phyloP scores from a whole-genome alignment of 768 basidiomycete genomes.

The Auricularia sp. region DNA sequence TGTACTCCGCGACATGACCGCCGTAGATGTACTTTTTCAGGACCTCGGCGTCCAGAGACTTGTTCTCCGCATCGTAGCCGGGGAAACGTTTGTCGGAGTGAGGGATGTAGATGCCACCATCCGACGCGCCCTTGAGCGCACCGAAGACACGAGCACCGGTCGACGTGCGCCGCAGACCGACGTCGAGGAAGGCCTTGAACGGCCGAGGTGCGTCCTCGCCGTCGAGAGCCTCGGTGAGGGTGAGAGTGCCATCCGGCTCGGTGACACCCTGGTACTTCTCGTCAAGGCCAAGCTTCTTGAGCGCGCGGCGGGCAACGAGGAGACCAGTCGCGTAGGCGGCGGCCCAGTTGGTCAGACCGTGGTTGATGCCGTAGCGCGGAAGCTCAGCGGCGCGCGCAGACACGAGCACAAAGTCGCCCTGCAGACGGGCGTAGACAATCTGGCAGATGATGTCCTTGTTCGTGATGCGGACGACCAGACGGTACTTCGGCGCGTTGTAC shows the following conservation, averaged over 20 bases:
- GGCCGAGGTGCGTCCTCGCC: conserved; percentile 92
- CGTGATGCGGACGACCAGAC: conserved; percentile 97
- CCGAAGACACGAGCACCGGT: conserved; percentile 97
- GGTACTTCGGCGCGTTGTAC: conserved; percentile 98
- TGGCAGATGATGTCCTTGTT: conserved; percentile 94
- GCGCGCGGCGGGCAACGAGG: conserved; percentile 85
- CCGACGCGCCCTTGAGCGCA: conserved; percentile 96
- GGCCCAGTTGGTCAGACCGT: conserved; percentile 98
- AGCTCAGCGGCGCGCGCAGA: conserved; percentile 87
- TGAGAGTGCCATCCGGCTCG: conserved; percentile 82
- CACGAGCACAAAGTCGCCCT: conserved; percentile 90
- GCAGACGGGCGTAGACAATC: conserved; percentile 92
- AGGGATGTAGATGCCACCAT: conserved; percentile 96
- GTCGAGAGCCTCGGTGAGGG: conserved; percentile 75
- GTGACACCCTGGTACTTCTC: conserved; percentile 95
- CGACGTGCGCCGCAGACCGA: conserved; percentile 94
- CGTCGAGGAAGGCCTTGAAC: conserved; percentile 99
- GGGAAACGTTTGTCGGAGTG: conserved; percentile 98
- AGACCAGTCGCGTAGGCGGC: conserved; percentile 98
- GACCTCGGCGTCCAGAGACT: conserved; percentile 87
- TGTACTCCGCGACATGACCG: conserved; percentile 98
- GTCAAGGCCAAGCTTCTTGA: conserved; percentile 89
- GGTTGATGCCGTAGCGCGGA: conserved; percentile 91
- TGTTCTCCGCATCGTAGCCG: conserved; percentile 87
- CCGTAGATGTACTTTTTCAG: conserved; percentile 97